Percentiles rank a stretch among this genome's conserved stretches.
Evolutionary conservation across 179 eudicot species (phyloP).

Genomic region (Actinidia chinensis): DNA sequence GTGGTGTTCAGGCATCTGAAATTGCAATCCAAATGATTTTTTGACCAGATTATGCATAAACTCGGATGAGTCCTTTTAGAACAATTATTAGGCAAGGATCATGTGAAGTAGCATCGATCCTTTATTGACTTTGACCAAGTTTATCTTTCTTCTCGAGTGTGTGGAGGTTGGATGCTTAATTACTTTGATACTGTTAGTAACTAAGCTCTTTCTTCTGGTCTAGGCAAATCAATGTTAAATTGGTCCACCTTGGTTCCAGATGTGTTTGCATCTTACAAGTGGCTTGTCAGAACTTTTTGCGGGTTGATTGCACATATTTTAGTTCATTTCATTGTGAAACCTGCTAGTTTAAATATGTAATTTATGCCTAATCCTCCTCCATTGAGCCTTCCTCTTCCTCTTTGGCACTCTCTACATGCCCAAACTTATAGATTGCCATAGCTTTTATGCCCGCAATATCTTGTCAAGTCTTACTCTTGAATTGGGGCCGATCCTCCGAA

Average conservation of each 20-base stretch:
- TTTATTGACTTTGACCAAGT: neutral
- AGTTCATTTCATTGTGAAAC: neutral
- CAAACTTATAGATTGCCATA: neutral
- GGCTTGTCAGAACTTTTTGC: neutral
- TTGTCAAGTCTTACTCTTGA: neutral
- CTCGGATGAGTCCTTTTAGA: too few relatives aligned
- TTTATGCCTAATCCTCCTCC: neutral
- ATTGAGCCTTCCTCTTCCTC: neutral
- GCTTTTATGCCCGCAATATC: neutral
- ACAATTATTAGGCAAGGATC: too few relatives aligned
- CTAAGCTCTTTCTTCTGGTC: neutral
- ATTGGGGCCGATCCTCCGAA: neutral
- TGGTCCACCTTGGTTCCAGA: neutral
- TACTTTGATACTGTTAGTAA: neutral
- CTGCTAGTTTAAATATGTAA: neutral
- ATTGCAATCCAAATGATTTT: too few relatives aligned
- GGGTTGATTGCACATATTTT: neutral
- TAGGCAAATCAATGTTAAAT: too few relatives aligned
- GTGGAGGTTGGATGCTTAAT: constrained; percentile 1
- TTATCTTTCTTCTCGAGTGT: neutral
- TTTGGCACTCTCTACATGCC: neutral
- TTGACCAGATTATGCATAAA: too few relatives aligned
- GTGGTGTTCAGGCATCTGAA: too few relatives aligned
- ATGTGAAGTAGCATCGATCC: too few relatives aligned
- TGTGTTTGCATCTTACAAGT: neutral